A percentile compares a stretch with the other conserved stretches of the same genome.
These are phyloP conservation scores for Barnettozyma pratensis DNA, from an alignment of 805 yeast genomes.

Conservation along the genomic window DNA sequence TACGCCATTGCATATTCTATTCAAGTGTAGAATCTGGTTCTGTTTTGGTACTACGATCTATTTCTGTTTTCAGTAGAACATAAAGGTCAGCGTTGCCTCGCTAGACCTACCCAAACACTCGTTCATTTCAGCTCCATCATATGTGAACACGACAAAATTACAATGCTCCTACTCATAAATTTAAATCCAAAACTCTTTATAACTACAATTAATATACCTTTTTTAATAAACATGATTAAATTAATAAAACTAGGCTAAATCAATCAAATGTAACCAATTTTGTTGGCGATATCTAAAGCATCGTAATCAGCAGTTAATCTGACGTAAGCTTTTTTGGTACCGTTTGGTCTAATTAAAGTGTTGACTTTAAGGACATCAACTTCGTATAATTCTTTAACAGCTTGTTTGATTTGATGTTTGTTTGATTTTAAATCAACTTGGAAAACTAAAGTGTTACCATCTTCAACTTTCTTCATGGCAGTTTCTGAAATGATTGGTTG, in stretches of 20 bases:
- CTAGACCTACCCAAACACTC: too few species aligned
- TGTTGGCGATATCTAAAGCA: constrained; percentile 99
- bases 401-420: constrained; percentile 98
- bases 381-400: constrained; percentile 96
- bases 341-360: constrained; percentile 98
- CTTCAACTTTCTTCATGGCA: constrained; percentile 99
- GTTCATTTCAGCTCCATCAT: too few species aligned
- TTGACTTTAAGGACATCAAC: constrained; percentile 92
- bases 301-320: constrained; percentile 98
- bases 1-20: too few species aligned
- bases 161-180: neutral
- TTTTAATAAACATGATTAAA: neutral
- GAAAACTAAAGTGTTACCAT: constrained; percentile 98
- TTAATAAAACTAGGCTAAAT: constrained; percentile 12
- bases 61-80: too few species aligned
- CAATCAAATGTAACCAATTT: constrained; percentile 94
- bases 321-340: constrained; percentile 99
- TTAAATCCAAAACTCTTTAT: neutral
- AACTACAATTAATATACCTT: neutral
- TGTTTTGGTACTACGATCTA: too few species aligned
- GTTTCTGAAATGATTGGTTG: constrained; percentile 97
- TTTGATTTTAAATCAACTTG: constrained; percentile 95
- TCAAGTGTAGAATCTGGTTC: too few species aligned
- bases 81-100: too few species aligned
- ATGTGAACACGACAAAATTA: neutral